These are phyloP conservation scores for Graphiopsis chlorocephala DNA, from an alignment of 2,329 filamentous ascomycete genomes.

Conservation along the genomic window DNA sequence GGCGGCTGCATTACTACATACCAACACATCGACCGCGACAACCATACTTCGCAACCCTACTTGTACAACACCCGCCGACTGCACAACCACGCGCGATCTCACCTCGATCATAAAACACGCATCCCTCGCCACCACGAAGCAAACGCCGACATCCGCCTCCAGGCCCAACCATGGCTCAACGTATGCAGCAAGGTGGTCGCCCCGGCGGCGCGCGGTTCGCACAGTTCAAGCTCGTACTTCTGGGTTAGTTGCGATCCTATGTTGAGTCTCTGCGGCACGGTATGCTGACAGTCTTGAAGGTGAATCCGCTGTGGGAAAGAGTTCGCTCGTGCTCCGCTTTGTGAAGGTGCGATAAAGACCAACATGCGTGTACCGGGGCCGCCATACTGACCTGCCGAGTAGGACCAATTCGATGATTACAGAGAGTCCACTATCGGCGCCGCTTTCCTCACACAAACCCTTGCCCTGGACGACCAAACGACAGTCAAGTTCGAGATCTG, in stretches of 20 bases:
- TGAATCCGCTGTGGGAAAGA: slow-evolving; percentile 99
- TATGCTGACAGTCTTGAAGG: slow-evolving; percentile 58
- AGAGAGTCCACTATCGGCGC: slow-evolving; percentile 97
- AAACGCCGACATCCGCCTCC: not conserved
- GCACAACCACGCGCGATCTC: not conserved
- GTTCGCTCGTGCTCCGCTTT: slow-evolving; percentile 94
- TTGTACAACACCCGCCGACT: not conserved
- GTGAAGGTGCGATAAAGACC: slow-evolving; percentile 69
- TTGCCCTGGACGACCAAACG: slow-evolving; percentile 94
- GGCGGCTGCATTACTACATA: slow-evolving; percentile 12
- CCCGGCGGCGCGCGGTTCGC: slow-evolving; percentile 75
- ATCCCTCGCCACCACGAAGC: not conserved
- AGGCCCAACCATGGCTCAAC: slow-evolving; percentile 68
- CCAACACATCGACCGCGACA: not conserved
- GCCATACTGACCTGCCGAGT: slow-evolving; percentile 13
- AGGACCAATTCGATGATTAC: slow-evolving; percentile 99
- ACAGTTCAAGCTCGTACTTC: slow-evolving; percentile 96
- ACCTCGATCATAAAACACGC: not conserved
- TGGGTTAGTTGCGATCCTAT: slow-evolving; percentile 59
- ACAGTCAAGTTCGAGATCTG: slow-evolving; percentile 99
- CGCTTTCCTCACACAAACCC: slow-evolving; percentile 97
- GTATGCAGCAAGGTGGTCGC: slow-evolving; percentile 69
- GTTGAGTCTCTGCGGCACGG: not conserved
- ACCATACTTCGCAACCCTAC: not conserved
- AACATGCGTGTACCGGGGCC: not conserved